A percentile compares a stretch with the other conserved stretches of the same genome.
Evolutionary conservation across 1,284 basidiomycete species (phyloP).

Genomic region (Rhodotorula sp.): DNA sequence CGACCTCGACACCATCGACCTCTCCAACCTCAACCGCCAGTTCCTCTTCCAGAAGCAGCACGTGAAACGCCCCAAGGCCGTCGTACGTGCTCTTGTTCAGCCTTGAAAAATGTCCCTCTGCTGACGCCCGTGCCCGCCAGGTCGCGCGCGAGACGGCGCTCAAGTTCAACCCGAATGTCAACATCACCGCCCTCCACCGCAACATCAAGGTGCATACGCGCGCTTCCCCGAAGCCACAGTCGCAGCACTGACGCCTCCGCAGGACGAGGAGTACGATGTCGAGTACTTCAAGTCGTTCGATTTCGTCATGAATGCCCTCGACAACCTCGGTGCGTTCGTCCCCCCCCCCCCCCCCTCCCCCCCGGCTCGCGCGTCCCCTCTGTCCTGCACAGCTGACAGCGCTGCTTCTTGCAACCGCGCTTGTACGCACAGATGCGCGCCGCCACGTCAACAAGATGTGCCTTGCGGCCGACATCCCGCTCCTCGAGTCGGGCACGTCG

Average conservation of each 20-base stretch:
- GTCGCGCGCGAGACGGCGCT: slow-evolving; percentile 85
- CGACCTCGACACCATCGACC: slow-evolving; percentile 97
- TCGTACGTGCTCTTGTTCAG: slow-evolving; percentile 53
- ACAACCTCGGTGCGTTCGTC: slow-evolving; percentile 70
- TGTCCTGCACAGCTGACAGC: background rate
- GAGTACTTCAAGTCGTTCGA: slow-evolving; percentile 88
- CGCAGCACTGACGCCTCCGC: background rate
- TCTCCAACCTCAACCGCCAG: slow-evolving; percentile 96
- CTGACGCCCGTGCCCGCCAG: slow-evolving; percentile 51
- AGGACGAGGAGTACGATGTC: slow-evolving; percentile 81
- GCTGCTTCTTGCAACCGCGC: background rate
- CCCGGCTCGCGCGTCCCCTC: background rate
- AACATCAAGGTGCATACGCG: slow-evolving; percentile 72
- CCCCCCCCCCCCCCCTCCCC: background rate
- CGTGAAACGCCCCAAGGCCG: slow-evolving; percentile 92
- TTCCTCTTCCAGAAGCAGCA: slow-evolving; percentile 98
- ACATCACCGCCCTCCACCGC: slow-evolving; percentile 84
- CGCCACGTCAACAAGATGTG: slow-evolving; percentile 97
- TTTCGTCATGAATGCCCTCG: slow-evolving; percentile 92
- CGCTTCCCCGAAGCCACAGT: background rate
- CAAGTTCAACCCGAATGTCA: slow-evolving; percentile 88
- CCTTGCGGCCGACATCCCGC: slow-evolving; percentile 82
- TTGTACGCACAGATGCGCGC: slow-evolving; percentile 70
- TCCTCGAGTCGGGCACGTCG: slow-evolving; percentile 95
- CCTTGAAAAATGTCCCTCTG: no score